Base-by-base conservation (phyloP, 441 rosid genomes). In the Erysimum cheiri region DNA sequence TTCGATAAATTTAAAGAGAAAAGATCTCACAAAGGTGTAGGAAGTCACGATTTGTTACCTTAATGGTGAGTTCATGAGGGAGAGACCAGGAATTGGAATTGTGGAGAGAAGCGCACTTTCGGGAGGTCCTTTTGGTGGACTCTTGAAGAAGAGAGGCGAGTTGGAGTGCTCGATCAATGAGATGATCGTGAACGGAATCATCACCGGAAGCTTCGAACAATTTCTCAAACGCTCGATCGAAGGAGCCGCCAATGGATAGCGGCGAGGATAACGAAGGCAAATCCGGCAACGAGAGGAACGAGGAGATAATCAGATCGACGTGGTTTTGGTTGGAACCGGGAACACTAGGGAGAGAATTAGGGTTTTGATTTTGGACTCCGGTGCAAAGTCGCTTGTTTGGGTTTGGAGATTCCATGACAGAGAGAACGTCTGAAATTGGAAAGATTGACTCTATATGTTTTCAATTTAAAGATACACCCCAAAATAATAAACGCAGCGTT, bases 41-140 rank as follows among this genome's bases (percentile, higher is more conserved):
- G 9, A 41, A 41, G 14, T 10, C 4, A 9, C 9, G 2, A 10
- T 9, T 15, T 48, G 14, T 39, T 26, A 85, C 97, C 83, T 89
- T 88, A 80, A 86, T 72, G 55, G 93, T 89, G 77, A 91, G 92
- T 75, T 89, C 93, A 24, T 83, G 81, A 65, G 93, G 90, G 35
- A 91, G 88, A 41, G 78, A 71, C 93, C 93, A 91, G 11, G 88
- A 60, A 26, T 71, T 33, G 46, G 84, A 85, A 66, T 89, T 92
- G 70, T 88, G 88, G 60, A 61, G 15, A 67, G 92, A 56, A 69
- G 96, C 91, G 46, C 84, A 90, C 39, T 79, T 88, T 8, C 92
- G 71, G 54, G 83, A 71, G 24, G 87, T 88, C 31, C 84, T 86
- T 28, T 80, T 83, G 59, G 83, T 89, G 5, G 92, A 84, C 32